A percentile compares a stretch with the other conserved stretches of the same genome.
Evolutionary conservation across 805 yeast genomes (phyloP).

Genomic region (Suhomyces kilbournensis): DNA sequence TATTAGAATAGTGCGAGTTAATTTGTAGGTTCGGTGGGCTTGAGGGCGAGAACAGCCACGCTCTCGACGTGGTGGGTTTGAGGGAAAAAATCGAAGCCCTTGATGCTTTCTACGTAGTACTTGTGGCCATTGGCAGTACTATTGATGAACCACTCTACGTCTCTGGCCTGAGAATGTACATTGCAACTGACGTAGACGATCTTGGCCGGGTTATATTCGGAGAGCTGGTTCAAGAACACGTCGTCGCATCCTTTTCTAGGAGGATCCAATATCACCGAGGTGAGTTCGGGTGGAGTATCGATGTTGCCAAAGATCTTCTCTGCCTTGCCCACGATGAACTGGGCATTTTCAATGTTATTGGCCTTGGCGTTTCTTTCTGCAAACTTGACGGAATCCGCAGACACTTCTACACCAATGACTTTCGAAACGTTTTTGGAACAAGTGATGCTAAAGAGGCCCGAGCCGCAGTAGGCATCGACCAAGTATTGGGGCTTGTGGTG

Average conservation of each 20-base stretch:
- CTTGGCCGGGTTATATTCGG: constrained; percentile 77
- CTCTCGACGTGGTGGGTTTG: constrained; percentile 92
- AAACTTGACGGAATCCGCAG: constrained; percentile 85
- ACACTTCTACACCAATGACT: constrained; percentile 91
- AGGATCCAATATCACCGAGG: constrained; percentile 92
- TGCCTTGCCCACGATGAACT: constrained; percentile 88
- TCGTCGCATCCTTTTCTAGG: constrained; percentile 97
- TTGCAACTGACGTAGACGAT: constrained; percentile 96
- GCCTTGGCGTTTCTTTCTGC: constrained; percentile 77
- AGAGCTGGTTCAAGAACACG: constrained; percentile 77
- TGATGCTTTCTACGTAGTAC: constrained; percentile 74
- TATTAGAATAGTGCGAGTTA: background rate
- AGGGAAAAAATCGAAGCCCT: constrained; percentile 96
- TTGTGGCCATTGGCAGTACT: constrained; percentile 58
- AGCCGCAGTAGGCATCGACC: constrained; percentile 95
- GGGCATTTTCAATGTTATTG: constrained; percentile 75
- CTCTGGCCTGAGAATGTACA: constrained; percentile 97
- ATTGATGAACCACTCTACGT: constrained; percentile 75
- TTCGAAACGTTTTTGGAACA: constrained; percentile 77
- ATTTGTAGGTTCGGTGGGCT: background rate
- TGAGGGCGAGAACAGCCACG: constrained; percentile 59
- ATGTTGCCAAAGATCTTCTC: constrained; percentile 80
- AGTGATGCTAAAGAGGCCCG: constrained; percentile 88
- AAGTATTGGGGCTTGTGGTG: constrained; percentile 49
- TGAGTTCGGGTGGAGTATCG: constrained; percentile 68